phyloP scores from a whole-genome alignment of 192 early-diverging fungal species.

The Gonapodya prolifera region DNA sequence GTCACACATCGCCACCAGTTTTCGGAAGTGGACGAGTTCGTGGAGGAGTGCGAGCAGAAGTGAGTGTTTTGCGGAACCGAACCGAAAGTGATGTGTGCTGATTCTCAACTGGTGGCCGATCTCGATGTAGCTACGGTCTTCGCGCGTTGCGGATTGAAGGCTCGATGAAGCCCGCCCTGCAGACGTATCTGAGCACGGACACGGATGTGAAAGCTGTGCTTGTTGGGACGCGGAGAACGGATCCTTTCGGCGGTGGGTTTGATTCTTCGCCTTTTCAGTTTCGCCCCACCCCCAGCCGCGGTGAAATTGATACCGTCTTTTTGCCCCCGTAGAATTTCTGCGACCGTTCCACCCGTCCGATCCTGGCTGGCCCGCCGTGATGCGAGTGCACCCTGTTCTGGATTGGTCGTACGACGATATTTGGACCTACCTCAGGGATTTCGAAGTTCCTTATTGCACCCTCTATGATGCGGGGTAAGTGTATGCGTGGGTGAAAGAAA shows the following conservation, averaged over 20 bases:
- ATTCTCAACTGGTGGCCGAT: constrained; percentile 5
- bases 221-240: constrained; percentile 27
- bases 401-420: constrained; percentile 79
- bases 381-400: constrained; percentile 84
- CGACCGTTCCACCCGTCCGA: constrained; percentile 49
- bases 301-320: too few species aligned
- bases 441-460: constrained; percentile 68
- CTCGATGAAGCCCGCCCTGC: constrained; percentile 8
- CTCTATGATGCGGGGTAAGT: constrained; percentile 77
- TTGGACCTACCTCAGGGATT: constrained; percentile 58
- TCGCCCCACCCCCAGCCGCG: constrained; percentile 12
- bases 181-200: not conserved
- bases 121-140: constrained; percentile 47
- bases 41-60: constrained; percentile 42
- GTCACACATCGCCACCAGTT: constrained; percentile 68
- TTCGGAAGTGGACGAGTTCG: constrained; percentile 77
- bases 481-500: not conserved
- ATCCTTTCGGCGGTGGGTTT: constrained; percentile 27
- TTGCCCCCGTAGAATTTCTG: constrained; percentile 16
- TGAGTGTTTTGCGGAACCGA: constrained; percentile 8
- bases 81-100: constrained; percentile 1
- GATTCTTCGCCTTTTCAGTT: not conserved
- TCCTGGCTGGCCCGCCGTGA: constrained; percentile 77
- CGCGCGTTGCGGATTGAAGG: constrained; percentile 41
- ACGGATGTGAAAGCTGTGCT: not conserved